Evolutionary conservation across 2,329 filamentous ascomycete species (phyloP).

Genomic region (Cercospora citrullina): DNA sequence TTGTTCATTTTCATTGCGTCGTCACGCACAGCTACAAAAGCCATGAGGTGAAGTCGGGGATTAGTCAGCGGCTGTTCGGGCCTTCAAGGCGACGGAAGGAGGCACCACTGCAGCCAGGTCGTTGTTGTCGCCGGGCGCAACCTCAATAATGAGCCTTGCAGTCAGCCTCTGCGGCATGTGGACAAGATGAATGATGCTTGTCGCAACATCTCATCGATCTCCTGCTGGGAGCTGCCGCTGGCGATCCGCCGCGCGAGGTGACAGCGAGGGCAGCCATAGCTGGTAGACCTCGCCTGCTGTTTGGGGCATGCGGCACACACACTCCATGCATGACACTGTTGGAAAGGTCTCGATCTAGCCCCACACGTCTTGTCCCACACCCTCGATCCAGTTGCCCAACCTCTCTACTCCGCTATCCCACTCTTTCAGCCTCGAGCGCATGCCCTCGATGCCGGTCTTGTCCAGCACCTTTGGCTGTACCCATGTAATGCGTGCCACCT

Average conservation of each 20-base stretch:
- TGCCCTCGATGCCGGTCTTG: slow-evolving; percentile 89
- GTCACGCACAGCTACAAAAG: neutral
- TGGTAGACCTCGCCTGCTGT: neutral
- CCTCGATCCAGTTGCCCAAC: slow-evolving; percentile 95
- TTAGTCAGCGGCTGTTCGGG: neutral
- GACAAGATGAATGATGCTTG: neutral
- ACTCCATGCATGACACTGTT: neutral
- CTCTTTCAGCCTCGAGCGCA: slow-evolving; percentile 83
- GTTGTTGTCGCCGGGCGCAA: neutral
- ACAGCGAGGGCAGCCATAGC: neutral
- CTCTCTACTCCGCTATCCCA: slow-evolving; percentile 97
- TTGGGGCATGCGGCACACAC: neutral
- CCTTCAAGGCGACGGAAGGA: neutral
- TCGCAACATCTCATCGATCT: neutral
- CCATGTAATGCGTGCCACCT: slow-evolving; percentile 95
- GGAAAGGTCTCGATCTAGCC: slow-evolving; percentile 55
- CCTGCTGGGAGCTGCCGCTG: neutral
- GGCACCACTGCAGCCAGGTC: neutral
- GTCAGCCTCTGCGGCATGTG: neutral
- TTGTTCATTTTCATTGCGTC: slow-evolving; percentile 1
- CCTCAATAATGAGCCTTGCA: neutral
- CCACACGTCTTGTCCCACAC: slow-evolving; percentile 92
- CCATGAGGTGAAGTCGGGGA: slow-evolving; percentile 2
- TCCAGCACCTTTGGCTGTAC: slow-evolving; percentile 98
- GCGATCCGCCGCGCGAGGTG: neutral